Base-by-base conservation (phyloP, 805 yeast species). In the Lachancea nothofagi region DNA sequence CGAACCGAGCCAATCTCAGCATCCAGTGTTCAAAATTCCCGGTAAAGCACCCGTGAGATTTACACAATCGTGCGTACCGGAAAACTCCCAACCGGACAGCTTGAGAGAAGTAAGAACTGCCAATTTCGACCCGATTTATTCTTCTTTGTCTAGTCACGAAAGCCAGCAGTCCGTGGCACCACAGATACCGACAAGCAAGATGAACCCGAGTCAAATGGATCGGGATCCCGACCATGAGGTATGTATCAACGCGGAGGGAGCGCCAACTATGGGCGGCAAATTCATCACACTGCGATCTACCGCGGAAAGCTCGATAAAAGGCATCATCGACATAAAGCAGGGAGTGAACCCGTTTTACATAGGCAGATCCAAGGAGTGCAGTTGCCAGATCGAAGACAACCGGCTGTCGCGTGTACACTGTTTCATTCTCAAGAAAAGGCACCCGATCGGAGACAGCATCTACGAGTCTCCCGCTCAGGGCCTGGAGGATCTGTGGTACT, bases 331-430 rank as follows among this genome's bases (percentile, higher is more conserved):
- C 42, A 67, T 88, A n/a, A 72, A 77, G 24, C 88, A 82, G 53
- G 84, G 85, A 20, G 69, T 71, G 14, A 78, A 75, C 33, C 77
- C 78, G 7, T 80, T 78, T 56, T 70, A 79, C 41, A 72, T 90
- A 40, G 97, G 98, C 1, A 67, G 97, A 25, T 72, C 75, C 17
- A 75, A 70, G 15, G 74, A 70, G 2, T 74, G 84, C 44, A 78
- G 83, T 54, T 71, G 75, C 24, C 67, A 67, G 30, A 74, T 85
- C 13, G 66, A 73, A 23, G 96, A 89, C 49, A 82, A 73, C 49
- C 64, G 96, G 33, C 72, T 90, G 51, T 89, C 97, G 2, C 84
- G 87, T 47, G 69, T 80, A 1, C 97, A 93, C 61, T 88, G 96
- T 59, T 64, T 78, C 22, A 66, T 90, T 10, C 51, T 70, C 40